These are phyloP conservation scores for Alternaria ethzedia DNA, from an alignment of 2,329 filamentous ascomycete genomes.

Conservation along the genomic window DNA sequence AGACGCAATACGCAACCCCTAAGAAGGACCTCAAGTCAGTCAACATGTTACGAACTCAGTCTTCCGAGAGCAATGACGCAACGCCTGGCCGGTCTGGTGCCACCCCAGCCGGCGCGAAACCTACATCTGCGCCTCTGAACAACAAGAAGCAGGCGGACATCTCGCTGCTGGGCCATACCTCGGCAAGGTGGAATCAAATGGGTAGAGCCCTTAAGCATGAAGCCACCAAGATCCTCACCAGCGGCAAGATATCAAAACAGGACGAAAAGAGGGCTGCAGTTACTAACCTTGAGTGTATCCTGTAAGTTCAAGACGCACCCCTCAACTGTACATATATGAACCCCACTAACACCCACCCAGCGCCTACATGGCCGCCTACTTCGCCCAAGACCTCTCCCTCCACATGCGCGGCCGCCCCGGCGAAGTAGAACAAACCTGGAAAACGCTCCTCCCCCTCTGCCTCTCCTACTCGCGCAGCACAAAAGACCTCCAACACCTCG, in stretches of 20 bases:
- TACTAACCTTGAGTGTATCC: constrained; percentile 54
- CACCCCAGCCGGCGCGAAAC: constrained; percentile 35
- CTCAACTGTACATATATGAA: background rate
- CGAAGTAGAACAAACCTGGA: constrained; percentile 47
- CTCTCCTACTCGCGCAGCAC: constrained; percentile 41
- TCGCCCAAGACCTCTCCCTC: constrained; percentile 39
- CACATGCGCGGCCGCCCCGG: constrained; percentile 38
- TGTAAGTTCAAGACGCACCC: constrained; percentile 33
- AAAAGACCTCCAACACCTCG: constrained; percentile 45
- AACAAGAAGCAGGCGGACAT: constrained; percentile 43
- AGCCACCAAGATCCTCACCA: constrained; percentile 45
- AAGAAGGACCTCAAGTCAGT: constrained; percentile 43
- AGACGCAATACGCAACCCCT: constrained; percentile 40
- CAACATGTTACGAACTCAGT: constrained; percentile 45
- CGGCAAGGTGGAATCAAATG: constrained; percentile 49
- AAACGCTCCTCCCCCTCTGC: constrained; percentile 45
- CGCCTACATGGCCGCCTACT: constrained; percentile 49
- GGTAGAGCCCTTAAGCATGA: constrained; percentile 57
- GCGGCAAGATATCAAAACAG: constrained; percentile 34
- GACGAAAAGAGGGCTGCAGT: constrained; percentile 50
- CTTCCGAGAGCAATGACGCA: constrained; percentile 42
- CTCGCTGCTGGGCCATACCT: constrained; percentile 47
- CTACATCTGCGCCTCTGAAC: constrained; percentile 41
- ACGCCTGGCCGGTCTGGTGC: constrained; percentile 44
- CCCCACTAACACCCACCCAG: constrained; percentile 30